Evolutionary conservation across 345 rosid genomes (phyloP), one percentile per base, ranked within the genome.

Genomic region (Salix dunnii): DNA sequence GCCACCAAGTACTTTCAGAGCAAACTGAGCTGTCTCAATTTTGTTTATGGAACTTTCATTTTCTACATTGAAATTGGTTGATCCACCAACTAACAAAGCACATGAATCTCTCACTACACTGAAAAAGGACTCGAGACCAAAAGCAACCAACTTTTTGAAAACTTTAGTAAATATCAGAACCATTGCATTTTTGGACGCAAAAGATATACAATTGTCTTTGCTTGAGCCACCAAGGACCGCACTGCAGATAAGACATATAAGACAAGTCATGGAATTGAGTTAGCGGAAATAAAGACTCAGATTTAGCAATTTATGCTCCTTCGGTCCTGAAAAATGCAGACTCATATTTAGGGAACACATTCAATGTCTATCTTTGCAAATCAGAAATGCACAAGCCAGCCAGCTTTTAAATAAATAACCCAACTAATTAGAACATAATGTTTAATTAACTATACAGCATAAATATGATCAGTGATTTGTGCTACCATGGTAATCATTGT

Each of bases 151-250:
- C 79, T 83, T 91, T 80, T 78, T 86, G 67, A 79, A 81, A 76
- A 91, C 73, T 63, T 82, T 88, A 67, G 81, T 83, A 75, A 81
- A 84, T 69, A 95, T 85, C 82, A 82, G 74, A 78, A 84, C 62
- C 77, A 87, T 48, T 33, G 92, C 74, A 84, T 83, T 85, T 78
- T 84, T 90, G 27, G 97, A 87, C 27, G 89, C 85, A 67, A 93
- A 87, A 43, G 89, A 86, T 77, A 82, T 71, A 68, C 79, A 82
- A 78, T 78, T 67, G 72, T 79, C 89, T 73, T 84, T 85, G 16
- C 84, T 71, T 79, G 89, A 82, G 79, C 97, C 96, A 82, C 98
- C 97, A 76, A 95, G 85, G 83, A 86, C 84, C 80, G 90, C 88
- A 78, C 99, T 93, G 94, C 88, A 89, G 38, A 75, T 74, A 77